A percentile compares a stretch with the other conserved stretches of the same genome.
Conservation (phyloP, 345 rosid species). For the Acer yangbiense region DNA sequence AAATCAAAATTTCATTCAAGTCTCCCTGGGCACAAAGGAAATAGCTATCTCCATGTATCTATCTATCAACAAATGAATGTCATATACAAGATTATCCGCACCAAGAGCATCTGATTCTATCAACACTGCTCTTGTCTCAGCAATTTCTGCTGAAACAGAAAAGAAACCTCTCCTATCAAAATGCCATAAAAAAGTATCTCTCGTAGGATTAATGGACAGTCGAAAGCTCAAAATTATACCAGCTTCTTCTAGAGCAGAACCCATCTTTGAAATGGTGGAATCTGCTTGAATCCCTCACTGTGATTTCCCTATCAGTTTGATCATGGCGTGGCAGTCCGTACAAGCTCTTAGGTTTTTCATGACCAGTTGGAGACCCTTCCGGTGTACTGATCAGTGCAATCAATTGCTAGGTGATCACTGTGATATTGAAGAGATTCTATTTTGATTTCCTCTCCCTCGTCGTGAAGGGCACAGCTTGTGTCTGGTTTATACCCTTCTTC, state of each 20-base stretch:
- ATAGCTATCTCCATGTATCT: too few species aligned
- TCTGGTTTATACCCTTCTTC: constrained; percentile 79
- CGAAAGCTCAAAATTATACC: too few species aligned
- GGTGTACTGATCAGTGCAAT: constrained; percentile 82
- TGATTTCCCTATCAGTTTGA: constrained; percentile 85
- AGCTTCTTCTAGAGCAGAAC: constrained; percentile 40
- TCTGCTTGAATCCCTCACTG: constrained; percentile 85
- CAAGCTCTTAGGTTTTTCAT: constrained; percentile 91
- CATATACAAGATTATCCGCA: too few species aligned
- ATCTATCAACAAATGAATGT: too few species aligned
- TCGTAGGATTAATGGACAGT: too few species aligned
- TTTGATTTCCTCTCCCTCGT: constrained; percentile 59
- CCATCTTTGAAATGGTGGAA: constrained; percentile 87
- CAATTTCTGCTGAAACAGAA: too few species aligned
- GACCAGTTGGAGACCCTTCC: constrained; percentile 64
- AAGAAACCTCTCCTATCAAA: too few species aligned
- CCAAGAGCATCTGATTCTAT: too few species aligned
- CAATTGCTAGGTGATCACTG: constrained; percentile 80
- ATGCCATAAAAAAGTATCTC: too few species aligned
- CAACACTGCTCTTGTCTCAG: too few species aligned
- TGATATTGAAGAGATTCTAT: constrained; percentile 77
- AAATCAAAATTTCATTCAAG: too few species aligned
- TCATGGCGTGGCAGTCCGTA: constrained; percentile 82
- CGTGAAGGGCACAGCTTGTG: constrained; percentile 66
- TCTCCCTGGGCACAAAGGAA: too few species aligned